Evolutionary conservation across 305 asterid genomes (phyloP).

Genomic region (Withania somnifera): DNA sequence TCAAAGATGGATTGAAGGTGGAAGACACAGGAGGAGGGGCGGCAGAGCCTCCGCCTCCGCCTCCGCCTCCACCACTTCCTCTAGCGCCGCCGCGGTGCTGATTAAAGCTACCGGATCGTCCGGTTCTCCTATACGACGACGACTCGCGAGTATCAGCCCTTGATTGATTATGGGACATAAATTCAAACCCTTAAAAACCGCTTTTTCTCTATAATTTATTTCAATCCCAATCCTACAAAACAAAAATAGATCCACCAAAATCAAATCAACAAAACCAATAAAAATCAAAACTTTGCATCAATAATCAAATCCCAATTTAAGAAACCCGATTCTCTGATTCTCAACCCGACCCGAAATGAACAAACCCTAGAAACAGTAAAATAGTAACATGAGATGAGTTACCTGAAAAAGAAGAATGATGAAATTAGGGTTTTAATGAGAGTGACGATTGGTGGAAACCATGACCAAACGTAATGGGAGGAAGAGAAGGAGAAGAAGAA

Average conservation of each 20-base stretch:
- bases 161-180: conserved; percentile 59
- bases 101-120: conserved; percentile 47
- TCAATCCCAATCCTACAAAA: not conserved
- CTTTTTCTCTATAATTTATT: not conserved
- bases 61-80: conserved; percentile 41
- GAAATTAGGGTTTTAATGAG: conserved; percentile 38
- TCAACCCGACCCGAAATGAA: not conserved
- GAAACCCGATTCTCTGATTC: not conserved
- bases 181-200: conserved; percentile 35
- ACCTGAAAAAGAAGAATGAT: conserved; percentile 29
- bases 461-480: too few species aligned
- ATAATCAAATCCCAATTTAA: not conserved
- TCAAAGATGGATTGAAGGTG: conserved; percentile 17
- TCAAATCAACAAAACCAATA: not conserved
- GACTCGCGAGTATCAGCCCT: conserved; percentile 58
- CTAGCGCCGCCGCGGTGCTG: conserved; percentile 46
- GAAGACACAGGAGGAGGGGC: conserved; percentile 36
- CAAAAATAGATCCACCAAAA: conserved; percentile 44
- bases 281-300: not conserved
- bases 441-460: conserved; percentile 7
- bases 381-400: not conserved
- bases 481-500: conserved; percentile 2
- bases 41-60: not conserved
- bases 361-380: not conserved
- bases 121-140: conserved; percentile 38